A percentile compares a stretch with the other conserved stretches of the same genome.
These are phyloP conservation scores for Anisodus acutangulus DNA, from an alignment of 257 asterid genomes.

Conservation along the genomic window DNA sequence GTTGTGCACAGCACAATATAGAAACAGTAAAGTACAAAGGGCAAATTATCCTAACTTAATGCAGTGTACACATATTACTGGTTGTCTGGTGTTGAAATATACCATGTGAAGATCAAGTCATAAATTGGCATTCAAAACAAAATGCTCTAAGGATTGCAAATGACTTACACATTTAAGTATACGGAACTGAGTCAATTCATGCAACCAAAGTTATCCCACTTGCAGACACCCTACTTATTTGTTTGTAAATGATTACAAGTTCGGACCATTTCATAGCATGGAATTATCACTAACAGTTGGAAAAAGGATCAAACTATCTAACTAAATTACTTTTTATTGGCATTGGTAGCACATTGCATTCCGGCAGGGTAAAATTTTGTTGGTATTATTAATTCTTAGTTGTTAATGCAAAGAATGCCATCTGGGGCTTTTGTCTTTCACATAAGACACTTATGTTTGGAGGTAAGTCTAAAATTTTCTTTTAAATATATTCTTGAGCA, in stretches of 20 bases:
- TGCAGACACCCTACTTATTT: background rate
- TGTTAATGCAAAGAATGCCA: too few relatives aligned
- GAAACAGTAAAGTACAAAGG: too few relatives aligned
- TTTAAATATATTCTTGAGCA: too few relatives aligned
- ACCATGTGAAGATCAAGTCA: background rate
- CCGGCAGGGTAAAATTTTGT: background rate
- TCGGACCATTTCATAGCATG: background rate
- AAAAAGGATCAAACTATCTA: background rate
- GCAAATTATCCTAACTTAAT: background rate
- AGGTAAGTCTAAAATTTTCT: too few relatives aligned
- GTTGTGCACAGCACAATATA: too few relatives aligned
- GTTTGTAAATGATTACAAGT: background rate
- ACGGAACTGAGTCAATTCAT: background rate
- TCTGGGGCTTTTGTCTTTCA: too few relatives aligned
- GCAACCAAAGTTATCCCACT: background rate
- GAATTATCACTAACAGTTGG: background rate
- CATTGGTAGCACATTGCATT: background rate
- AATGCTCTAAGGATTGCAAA: background rate
- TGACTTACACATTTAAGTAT: background rate
- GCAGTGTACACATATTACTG: background rate
- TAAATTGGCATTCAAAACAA: background rate
- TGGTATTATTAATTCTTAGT: too few relatives aligned
- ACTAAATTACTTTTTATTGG: background rate
- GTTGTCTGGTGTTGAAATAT: background rate
- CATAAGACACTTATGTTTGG: too few relatives aligned